These are phyloP conservation scores for Pseudognaphalium luteoalbum DNA, from an alignment of 129 eudicot species.

Conservation along the genomic window DNA sequence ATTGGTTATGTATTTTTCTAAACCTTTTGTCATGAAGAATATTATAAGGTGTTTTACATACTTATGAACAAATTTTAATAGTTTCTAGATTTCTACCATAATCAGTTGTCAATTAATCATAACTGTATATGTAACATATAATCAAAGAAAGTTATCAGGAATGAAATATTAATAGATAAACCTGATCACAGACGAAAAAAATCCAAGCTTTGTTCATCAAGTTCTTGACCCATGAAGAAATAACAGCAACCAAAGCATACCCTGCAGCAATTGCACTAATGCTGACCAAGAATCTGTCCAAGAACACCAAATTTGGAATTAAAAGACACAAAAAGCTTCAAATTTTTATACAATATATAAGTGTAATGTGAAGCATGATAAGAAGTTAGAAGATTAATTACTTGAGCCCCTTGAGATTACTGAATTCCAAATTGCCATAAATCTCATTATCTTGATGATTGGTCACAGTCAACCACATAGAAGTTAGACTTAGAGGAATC, in stretches of 20 bases:
- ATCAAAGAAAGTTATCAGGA: not conserved
- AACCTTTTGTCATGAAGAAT: too few relatives aligned
- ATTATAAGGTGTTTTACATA: too few relatives aligned
- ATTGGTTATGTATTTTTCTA: too few relatives aligned
- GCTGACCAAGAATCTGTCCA: constrained; percentile 61
- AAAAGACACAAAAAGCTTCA: not conserved
- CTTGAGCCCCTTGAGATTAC: constrained; percentile 77
- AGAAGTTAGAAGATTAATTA: constrained; percentile 28
- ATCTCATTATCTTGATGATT: constrained; percentile 56
- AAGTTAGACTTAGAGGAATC: constrained; percentile 72
- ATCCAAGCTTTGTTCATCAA: constrained; percentile 85
- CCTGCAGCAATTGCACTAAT: constrained; percentile 71
- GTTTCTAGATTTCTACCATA: not conserved
- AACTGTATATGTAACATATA: not conserved
- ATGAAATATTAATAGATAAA: constrained; percentile 13
- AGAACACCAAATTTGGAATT: not conserved
- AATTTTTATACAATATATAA: not conserved
- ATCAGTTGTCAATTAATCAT: too few relatives aligned
- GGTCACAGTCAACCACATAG: constrained; percentile 71
- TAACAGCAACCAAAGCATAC: constrained; percentile 71
- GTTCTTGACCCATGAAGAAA: constrained; percentile 64
- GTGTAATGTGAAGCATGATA: not conserved
- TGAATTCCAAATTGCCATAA: constrained; percentile 64
- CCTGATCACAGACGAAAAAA: constrained; percentile 94
- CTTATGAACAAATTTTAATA: too few relatives aligned